phyloP scores from a whole-genome alignment of 208 protist genomes.

The Acanthamoeba castellanii region DNA sequence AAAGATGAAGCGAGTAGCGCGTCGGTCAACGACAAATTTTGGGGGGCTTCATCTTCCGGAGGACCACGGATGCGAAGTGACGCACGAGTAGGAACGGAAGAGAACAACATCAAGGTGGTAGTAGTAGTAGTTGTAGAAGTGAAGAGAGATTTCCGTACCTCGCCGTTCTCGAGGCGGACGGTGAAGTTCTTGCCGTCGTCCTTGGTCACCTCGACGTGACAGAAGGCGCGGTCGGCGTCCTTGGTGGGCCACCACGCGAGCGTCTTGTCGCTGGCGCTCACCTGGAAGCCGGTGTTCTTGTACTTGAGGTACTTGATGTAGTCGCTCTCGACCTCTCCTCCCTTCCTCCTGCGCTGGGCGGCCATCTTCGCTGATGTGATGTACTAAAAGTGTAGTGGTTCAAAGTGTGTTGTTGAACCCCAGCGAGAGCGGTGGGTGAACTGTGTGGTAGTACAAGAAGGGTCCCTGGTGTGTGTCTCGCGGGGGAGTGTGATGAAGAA shows the following conservation, averaged over 20 bases:
- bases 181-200: slow-evolving; percentile 79
- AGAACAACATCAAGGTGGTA: too few relatives aligned
- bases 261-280: slow-evolving; percentile 80
- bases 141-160: background rate
- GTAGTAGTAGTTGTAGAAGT: too few relatives aligned
- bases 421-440: background rate
- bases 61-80: too few relatives aligned
- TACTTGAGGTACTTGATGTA: slow-evolving; percentile 82
- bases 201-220: slow-evolving; percentile 77
- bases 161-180: slow-evolving; percentile 70
- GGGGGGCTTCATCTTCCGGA: too few relatives aligned
- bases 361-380: slow-evolving; percentile 18
- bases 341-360: slow-evolving; percentile 9
- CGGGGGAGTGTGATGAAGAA: slow-evolving; percentile 41
- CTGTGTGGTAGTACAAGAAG: slow-evolving; percentile 10
- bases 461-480: slow-evolving; percentile 8
- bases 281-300: slow-evolving; percentile 79
- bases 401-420: background rate
- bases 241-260: slow-evolving; percentile 83
- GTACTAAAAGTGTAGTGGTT: background rate
- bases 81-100: too few relatives aligned
- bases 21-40: too few relatives aligned
- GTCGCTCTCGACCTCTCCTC: slow-evolving; percentile 72
- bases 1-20: too few relatives aligned
- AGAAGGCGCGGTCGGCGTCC: slow-evolving; percentile 78